Evolutionary conservation across 139 green algal genomes (phyloP).

Genomic region (Micractinium conductrix): DNA sequence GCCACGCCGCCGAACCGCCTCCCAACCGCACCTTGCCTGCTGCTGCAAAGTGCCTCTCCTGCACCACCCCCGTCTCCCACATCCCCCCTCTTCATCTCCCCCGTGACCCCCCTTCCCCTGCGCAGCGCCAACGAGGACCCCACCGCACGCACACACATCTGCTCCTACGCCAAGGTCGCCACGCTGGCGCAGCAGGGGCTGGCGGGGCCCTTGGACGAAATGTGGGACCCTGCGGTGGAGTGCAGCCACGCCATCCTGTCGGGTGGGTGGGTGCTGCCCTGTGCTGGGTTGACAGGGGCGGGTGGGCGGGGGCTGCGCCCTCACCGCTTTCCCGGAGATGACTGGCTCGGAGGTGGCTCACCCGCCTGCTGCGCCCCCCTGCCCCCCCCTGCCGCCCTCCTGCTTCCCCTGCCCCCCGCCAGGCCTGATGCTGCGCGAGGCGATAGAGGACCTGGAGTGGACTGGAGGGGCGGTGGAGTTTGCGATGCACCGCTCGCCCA

Average conservation of each 20-base stretch:
- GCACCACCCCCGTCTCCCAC: not conserved
- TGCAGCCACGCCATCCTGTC: conserved; percentile 28
- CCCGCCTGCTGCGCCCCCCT: no score
- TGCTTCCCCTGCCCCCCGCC: not conserved
- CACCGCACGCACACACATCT: conserved; percentile 4
- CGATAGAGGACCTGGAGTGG: conserved; percentile 49
- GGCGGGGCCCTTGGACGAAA: conserved; percentile 19
- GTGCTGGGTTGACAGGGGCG: not conserved
- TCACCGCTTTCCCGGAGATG: no score
- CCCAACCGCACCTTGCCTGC: no score
- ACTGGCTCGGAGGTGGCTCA: no score
- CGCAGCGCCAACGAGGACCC: conserved; percentile 12
- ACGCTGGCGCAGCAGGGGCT: conserved; percentile 26
- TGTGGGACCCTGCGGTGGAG: conserved; percentile 26
- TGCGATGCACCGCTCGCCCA: conserved; percentile 20
- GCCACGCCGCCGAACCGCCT: no score
- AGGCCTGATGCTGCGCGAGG: conserved; percentile 45
- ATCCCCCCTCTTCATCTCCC: not conserved
- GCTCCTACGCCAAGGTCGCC: conserved; percentile 24
- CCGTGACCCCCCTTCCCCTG: not conserved
- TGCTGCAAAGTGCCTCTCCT: not conserved
- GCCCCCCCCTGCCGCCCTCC: no score
- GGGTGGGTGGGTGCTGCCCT: not conserved
- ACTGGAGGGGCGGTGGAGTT: conserved; percentile 29
- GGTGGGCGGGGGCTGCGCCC: not conserved